Percentiles rank a stretch among this genome's conserved stretches.
Conservation (phyloP, 176 grass and related monocot species). For the Aechmea fasciata region DNA sequence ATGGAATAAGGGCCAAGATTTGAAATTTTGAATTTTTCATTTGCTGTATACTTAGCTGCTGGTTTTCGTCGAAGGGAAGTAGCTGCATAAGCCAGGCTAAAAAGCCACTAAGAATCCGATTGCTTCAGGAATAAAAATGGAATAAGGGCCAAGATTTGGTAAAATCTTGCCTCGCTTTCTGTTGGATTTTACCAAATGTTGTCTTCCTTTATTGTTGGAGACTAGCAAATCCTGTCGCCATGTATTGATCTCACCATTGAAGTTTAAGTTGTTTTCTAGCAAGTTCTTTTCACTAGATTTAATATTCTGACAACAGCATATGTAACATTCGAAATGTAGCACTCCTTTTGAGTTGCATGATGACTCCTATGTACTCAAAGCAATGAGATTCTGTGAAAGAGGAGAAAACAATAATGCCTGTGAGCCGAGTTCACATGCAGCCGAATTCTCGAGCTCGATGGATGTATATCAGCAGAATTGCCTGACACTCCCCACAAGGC, state of each 20-base stretch:
- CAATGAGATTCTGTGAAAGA: conserved; percentile 52
- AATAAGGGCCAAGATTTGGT: too few species aligned
- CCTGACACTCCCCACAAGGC: conserved; percentile 33
- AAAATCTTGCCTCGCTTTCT: too few species aligned
- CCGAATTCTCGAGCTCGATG: conserved; percentile 54
- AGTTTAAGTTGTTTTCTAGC: background rate
- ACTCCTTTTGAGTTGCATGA: conserved; percentile 96
- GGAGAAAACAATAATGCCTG: conserved; percentile 26
- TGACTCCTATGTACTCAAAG: conserved; percentile 83
- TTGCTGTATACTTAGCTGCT: too few species aligned
- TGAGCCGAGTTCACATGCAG: conserved; percentile 34
- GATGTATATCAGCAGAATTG: conserved; percentile 37
- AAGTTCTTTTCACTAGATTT: background rate
- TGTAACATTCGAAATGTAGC: conserved; percentile 36
- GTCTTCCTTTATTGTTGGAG: too few species aligned
- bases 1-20: too few species aligned
- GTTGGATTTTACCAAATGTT: too few species aligned
- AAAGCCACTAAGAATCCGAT: too few species aligned
- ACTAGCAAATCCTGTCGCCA: background rate
- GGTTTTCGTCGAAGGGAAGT: too few species aligned
- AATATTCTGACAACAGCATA: background rate
- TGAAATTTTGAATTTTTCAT: too few species aligned
- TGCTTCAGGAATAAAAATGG: too few species aligned
- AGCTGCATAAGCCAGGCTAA: too few species aligned
- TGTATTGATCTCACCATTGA: background rate